A percentile compares a stretch with the other conserved stretches of the same genome.
These are phyloP conservation scores for Plasmodium vivax DNA, from an alignment of 169 alveolate genomes.

Conservation along the genomic window DNA sequence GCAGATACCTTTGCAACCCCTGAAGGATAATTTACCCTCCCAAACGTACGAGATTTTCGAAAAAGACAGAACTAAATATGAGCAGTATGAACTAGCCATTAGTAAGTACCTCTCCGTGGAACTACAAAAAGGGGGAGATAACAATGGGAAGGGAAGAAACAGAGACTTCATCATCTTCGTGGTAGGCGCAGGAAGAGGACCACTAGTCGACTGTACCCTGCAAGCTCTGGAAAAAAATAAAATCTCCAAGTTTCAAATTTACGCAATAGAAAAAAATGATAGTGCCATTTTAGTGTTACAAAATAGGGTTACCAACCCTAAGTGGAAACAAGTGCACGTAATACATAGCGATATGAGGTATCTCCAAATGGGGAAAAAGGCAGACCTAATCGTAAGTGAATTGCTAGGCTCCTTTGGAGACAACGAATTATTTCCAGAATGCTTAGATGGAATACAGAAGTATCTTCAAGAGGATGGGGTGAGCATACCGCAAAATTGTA, in stretches of 20 bases:
- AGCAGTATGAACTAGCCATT: slow-evolving; percentile 79
- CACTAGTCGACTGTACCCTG: slow-evolving; percentile 79
- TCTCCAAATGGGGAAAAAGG: slow-evolving; percentile 67
- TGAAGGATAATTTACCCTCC: slow-evolving; percentile 82
- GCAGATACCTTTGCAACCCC: slow-evolving; percentile 85
- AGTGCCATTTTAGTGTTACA: slow-evolving; percentile 78
- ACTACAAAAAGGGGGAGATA: neutral
- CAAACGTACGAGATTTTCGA: slow-evolving; percentile 83
- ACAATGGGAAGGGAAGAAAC: neutral
- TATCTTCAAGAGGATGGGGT: slow-evolving; percentile 72
- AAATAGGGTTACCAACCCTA: slow-evolving; percentile 32
- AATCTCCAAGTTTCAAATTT: slow-evolving; percentile 65
- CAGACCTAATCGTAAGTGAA: slow-evolving; percentile 84
- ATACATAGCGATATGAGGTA: slow-evolving; percentile 83
- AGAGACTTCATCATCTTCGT: slow-evolving; percentile 72
- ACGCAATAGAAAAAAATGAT: slow-evolving; percentile 84
- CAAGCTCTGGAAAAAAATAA: slow-evolving; percentile 75
- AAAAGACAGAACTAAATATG: slow-evolving; percentile 77
- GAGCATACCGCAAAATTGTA: slow-evolving; percentile 81
- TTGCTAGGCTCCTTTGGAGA: slow-evolving; percentile 86
- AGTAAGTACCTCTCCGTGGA: slow-evolving; percentile 56
- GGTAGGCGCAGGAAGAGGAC: slow-evolving; percentile 89
- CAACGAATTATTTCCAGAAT: slow-evolving; percentile 86
- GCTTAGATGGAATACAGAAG: slow-evolving; percentile 82
- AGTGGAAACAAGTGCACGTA: slow-evolving; percentile 81